Evolutionary conservation across 2,329 filamentous ascomycete genomes (phyloP), one percentile per base, ranked within the genome.

Genomic region (Pseudocercospora cruenta): DNA sequence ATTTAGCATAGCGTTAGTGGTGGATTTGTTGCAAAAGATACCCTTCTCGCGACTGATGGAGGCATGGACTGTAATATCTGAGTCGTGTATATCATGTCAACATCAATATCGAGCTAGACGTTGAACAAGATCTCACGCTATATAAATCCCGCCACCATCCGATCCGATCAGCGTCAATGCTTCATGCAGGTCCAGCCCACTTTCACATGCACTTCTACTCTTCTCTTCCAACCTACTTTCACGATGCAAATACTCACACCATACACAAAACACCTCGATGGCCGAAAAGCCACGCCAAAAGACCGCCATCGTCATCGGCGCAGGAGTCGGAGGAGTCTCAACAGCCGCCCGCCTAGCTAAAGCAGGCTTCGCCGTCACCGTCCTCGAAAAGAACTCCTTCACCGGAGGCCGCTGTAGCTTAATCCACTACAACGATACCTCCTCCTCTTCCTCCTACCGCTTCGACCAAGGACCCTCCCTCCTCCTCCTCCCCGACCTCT

Each of bases 391-490:
- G 82, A 92, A 93, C 74, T 80, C 81, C 64, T 91, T 91, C 75
- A 89, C 87, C 0, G 91, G 91, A 54, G 91, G 91, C 3, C 83
- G 91, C 62, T 93, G 90, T 78, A 90, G 87, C 53, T 78, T 92
- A 26, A 83, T 92, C 43, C 80, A 86, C 60, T 19, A 43, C 16
- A 43, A 4, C 39, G 80, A 54, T 2, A 26, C 45, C 31, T 43
- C 28, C 1, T 26, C 58, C 21, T 86, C 62, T 87, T 39, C 55
- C 55, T 12, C 7, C 19, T 39, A 88, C 76, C 82, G 91, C 64
- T 93, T 93, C 80, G 91, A 93, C 74, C 90, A 92, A 81, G 91
- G 91, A 0, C 91, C 91, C 0, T 92, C 90, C 0, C 84, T 93
- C 3, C 84, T 93, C 19, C 83, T 93, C 0, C 86, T 93, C 5